A percentile compares a stretch with the other conserved stretches of the same genome.
Evolutionary conservation across 78 protist genomes (phyloP).

Genomic region (Planoprotostelium fungivorum): DNA sequence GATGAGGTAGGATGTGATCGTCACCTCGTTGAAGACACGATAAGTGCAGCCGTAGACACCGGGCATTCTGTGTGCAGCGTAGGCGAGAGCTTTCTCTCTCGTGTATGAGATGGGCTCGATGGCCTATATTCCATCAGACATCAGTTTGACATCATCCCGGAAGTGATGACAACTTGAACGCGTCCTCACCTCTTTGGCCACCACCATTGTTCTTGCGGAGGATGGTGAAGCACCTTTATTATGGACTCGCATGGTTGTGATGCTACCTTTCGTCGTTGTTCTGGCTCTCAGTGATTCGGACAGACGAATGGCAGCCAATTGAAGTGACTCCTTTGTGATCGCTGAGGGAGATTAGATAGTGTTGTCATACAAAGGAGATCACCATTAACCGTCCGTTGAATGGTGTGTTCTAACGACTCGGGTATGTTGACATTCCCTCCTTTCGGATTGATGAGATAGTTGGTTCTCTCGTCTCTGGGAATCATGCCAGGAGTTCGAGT

Average conservation of each 20-base stretch:
- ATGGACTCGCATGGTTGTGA: background rate
- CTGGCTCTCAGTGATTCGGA: background rate
- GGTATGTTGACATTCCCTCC: background rate
- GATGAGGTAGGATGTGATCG: background rate
- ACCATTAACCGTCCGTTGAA: background rate
- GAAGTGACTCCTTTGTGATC: background rate
- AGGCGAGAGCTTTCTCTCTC: constrained; percentile 42
- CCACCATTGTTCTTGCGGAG: background rate
- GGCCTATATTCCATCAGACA: background rate
- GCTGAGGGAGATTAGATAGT: background rate
- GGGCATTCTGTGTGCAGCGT: constrained; percentile 59
- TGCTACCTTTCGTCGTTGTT: background rate
- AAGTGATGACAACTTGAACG: background rate
- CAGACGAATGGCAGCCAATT: background rate
- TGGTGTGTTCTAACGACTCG: background rate
- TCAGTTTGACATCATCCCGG: background rate
- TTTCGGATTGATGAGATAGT: background rate
- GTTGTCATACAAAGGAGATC: background rate
- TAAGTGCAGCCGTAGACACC: constrained; percentile 63
- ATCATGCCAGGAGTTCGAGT: too few relatives aligned
- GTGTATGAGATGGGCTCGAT: constrained; percentile 26
- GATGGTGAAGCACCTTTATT: background rate
- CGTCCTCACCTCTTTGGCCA: background rate
- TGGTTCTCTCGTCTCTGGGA: background rate
- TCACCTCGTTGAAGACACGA: constrained; percentile 54